Evolutionary conservation across 768 basidiomycete species (phyloP), one percentile per base, ranked within the genome.

Genomic region (Suillus variegatus): DNA sequence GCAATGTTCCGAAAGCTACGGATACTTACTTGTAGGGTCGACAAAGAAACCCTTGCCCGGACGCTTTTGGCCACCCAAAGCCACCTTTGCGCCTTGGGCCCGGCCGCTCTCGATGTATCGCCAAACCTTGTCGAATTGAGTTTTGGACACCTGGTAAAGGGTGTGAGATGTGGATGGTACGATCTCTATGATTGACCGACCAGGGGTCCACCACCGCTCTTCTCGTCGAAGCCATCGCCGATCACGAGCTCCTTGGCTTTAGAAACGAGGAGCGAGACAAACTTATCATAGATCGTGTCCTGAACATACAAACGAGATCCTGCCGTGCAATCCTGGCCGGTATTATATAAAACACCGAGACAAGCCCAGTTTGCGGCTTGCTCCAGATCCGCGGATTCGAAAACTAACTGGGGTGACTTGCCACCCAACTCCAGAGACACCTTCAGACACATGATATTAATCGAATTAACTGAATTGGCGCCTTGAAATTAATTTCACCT

Each of bases 391-490:
- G 96, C 95, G 49, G 91, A 92, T 71, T 94, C 91, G 72, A 97
- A 98, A 68, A 98, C 81, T 66, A 99, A 80, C 68, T 94, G 88
- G 20, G 93, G 93, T 32, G 91, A 93, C 80, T 98, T 97, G 52
- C 96, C 96, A 40, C 96, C 95, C 6, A 99, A 86, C 76, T 99
- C 97, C 60, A 99, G 84, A 25, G 95, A 95, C 49, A 97, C 85
- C 89, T 91, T 64, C 65, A 64, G 54, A 56, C 41, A 61, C 52
- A 65, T 4, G 44, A 62, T 70, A 12, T 60, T 20, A 60, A 66
- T 56, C 61, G 51, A 57, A 61, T 63, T 54, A 62, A 67, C 64
- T 6, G 20, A 12, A n/a, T 61, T 35, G 8, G 22, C 16, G 41
- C 36, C 56, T 20, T 12, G 8, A n/a, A 49, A 14, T 32, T 25